A percentile compares a stretch with the other conserved stretches of the same genome.
These are phyloP conservation scores for Sporisorium graminicola DNA, from an alignment of 1,284 basidiomycete genomes.

Conservation along the genomic window DNA sequence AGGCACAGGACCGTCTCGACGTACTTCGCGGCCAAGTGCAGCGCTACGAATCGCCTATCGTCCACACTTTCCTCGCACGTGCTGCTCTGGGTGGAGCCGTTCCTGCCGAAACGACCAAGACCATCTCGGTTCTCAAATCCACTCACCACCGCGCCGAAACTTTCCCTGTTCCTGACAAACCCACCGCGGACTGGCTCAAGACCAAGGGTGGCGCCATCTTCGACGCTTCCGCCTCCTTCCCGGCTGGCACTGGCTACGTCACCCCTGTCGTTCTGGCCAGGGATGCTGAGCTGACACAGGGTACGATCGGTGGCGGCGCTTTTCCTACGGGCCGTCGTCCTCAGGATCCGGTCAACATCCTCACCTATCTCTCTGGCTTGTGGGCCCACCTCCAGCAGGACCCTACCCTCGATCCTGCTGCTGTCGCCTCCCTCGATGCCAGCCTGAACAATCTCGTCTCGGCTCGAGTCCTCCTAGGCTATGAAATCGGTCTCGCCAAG, in stretches of 20 bases:
- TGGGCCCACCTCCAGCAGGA: not conserved
- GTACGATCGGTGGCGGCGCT: slow-evolving; percentile 5
- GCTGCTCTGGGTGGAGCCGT: slow-evolving; percentile 1
- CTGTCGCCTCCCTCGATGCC: slow-evolving; percentile 7
- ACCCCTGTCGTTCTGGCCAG: not conserved
- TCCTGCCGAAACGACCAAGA: not conserved
- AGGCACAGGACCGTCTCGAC: not conserved
- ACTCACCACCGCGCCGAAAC: not conserved
- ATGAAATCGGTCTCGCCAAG: slow-evolving; percentile 19
- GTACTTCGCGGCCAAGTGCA: slow-evolving; percentile 12
- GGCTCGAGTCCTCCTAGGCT: slow-evolving; percentile 14
- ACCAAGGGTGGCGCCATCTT: not conserved
- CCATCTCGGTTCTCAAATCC: not conserved
- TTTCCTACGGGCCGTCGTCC: slow-evolving; percentile 30
- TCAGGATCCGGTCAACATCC: slow-evolving; percentile 10
- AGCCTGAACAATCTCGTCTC: slow-evolving; percentile 9
- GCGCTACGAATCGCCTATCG: slow-evolving; percentile 29
- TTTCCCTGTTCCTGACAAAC: not conserved
- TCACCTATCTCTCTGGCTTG: not conserved
- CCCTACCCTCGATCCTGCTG: not conserved
- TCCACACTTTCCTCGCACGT: slow-evolving; percentile 30
- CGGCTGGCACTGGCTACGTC: not conserved
- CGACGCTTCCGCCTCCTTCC: not conserved
- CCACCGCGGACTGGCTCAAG: not conserved
- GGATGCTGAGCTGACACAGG: slow-evolving; percentile 12